Evolutionary conservation across 176 grass and related monocot genomes (phyloP), one percentile per base, ranked within the genome.

Genomic region (Aegilops sharonensis): DNA sequence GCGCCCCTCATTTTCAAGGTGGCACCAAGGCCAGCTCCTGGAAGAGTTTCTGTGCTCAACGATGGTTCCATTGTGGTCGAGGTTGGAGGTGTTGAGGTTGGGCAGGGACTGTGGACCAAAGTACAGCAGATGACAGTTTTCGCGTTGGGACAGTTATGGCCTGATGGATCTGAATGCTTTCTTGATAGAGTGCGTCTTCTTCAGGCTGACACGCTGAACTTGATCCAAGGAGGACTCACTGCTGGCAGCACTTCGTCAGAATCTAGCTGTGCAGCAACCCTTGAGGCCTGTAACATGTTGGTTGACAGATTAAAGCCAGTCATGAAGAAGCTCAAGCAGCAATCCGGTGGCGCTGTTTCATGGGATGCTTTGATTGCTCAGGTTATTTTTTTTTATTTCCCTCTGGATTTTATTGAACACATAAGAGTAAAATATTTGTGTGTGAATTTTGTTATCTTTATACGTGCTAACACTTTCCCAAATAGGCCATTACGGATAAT

Each of bases 51-150:
- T 5, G 45, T 95, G 40, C 81, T 95, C 37, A 83, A 85, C 36
- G 91, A 93, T 65, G 87, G 86, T 2, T 93, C 89, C 50, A 82
- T 95, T n/a, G 66, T 90, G 56, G 87, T 93, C 34, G 78, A 93
- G 78, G 94, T 95, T n/a, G 91, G 91, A 67, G 91, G 94, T 39
- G 23, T 91, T 66, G 91, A 95, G 76, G 74, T 95, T 25, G 94
- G 94, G 5, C 91, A 93, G 80, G 89, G 94, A 6, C 71, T 47
- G 3, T 93, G 94, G 94, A 93, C 91, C 1, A 93, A 95, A 81
- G 91, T 91, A 25, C 60, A 63, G 9, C 94, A 97, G 63, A 87
- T 89, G 82, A 77, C 94, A 3, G 87, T 92, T 57, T 89, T 81
- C 3, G 77, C 77, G 21, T 59, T 89, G 60, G 88, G 82, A 39